These are phyloP conservation scores for Xylariomycetidae sp. DNA, from an alignment of 2,329 filamentous ascomycete species.

Conservation along the genomic window DNA sequence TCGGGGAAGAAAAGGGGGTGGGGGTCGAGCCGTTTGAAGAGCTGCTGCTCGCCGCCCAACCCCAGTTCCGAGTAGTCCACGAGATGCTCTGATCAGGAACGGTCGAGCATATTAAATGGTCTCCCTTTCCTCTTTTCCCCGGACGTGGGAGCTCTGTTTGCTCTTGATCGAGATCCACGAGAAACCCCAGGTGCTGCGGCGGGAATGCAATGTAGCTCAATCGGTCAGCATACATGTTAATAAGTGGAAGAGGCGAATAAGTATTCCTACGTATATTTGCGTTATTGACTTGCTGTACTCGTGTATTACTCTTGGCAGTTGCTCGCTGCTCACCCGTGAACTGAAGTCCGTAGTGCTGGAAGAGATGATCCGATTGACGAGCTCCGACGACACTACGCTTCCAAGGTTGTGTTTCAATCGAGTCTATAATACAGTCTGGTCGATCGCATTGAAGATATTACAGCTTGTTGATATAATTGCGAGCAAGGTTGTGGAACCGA, in stretches of 20 bases:
- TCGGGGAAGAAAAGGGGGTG: too few relatives aligned
- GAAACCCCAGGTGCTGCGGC: conserved; percentile 9
- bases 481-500: conserved; percentile 10
- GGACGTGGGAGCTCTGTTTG: too few relatives aligned
- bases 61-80: too few relatives aligned
- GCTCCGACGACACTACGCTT: conserved; percentile 4
- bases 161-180: conserved; percentile 14
- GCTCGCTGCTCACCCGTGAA: conserved; percentile 3
- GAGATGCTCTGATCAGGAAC: too few relatives aligned
- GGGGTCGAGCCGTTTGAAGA: too few relatives aligned
- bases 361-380: conserved; percentile 8
- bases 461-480: conserved; percentile 13
- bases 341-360: conserved; percentile 8
- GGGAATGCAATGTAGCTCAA: conserved; percentile 12
- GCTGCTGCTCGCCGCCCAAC: too few relatives aligned
- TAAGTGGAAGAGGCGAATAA: not conserved
- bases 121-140: too few relatives aligned
- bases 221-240: not conserved
- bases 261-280: conserved; percentile 12
- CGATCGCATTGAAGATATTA: conserved; percentile 13
- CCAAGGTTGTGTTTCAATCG: conserved; percentile 8
- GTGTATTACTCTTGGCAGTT: conserved; percentile 6
- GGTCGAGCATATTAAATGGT: too few relatives aligned
- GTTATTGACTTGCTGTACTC: conserved; percentile 12
- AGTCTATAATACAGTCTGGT: conserved; percentile 11